Conservation (phyloP, 148 eudicot species). For the Cornus kousa region DNA sequence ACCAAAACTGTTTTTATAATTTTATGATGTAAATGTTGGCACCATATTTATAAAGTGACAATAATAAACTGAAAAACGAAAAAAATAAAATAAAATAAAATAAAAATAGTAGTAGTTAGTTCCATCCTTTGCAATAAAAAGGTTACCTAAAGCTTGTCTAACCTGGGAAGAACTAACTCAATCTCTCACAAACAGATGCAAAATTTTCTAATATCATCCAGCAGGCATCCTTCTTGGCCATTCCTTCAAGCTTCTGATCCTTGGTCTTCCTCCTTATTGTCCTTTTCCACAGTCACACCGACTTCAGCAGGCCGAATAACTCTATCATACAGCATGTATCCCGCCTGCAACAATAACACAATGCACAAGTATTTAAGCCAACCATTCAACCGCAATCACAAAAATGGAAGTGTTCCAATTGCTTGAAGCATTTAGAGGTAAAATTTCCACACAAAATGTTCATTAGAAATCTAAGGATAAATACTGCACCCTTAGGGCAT, state of each 20-base stretch:
- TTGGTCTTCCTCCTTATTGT: constrained; percentile 28
- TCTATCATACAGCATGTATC: constrained; percentile 76
- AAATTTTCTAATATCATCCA: no score
- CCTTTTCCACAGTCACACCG: constrained; percentile 62
- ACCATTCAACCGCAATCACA: background rate
- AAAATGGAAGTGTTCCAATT: constrained; percentile 3
- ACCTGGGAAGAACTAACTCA: background rate
- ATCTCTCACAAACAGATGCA: background rate
- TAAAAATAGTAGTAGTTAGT: no score
- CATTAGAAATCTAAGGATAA: no score
- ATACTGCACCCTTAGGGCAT: no score
- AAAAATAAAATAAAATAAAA: no score
- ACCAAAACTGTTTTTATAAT: background rate
- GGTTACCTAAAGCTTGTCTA: background rate
- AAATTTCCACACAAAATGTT: no score
- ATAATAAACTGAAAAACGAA: background rate
- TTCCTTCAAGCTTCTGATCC: constrained; percentile 26
- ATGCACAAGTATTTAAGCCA: background rate
- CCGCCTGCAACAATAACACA: constrained; percentile 48
- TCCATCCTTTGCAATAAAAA: background rate
- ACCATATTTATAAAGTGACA: background rate
- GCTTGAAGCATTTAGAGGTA: no score
- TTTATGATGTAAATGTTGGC: background rate
- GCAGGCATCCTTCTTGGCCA: background rate
- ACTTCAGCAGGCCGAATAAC: constrained; percentile 95